These are phyloP conservation scores for Trichoderma hamatum DNA, from an alignment of 2,329 filamentous ascomycete genomes.

Conservation along the genomic window DNA sequence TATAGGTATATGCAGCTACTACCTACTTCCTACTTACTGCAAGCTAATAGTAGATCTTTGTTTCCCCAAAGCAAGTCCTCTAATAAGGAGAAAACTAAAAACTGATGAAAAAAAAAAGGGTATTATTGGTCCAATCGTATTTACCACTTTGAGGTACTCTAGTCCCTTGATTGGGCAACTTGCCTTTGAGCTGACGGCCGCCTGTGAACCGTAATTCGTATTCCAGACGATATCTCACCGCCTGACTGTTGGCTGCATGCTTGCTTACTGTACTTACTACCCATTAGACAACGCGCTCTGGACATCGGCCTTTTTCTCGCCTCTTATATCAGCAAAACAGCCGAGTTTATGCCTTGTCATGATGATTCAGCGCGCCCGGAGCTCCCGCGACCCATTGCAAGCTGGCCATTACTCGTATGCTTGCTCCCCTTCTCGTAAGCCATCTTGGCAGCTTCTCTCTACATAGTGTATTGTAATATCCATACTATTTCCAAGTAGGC, in stretches of 20 bases:
- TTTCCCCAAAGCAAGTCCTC: background rate
- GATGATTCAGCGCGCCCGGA: background rate
- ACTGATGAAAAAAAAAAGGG: background rate
- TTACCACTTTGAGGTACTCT: background rate
- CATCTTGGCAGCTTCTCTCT: background rate
- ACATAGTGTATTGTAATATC: background rate
- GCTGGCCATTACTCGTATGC: background rate
- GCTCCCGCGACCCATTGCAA: background rate
- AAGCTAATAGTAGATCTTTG: background rate
- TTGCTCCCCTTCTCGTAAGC: background rate
- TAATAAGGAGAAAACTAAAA: background rate
- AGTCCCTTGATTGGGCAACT: background rate
- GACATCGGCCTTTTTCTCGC: background rate
- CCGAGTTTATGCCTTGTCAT: background rate
- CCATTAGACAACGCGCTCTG: background rate
- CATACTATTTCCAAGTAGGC: background rate
- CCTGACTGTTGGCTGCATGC: background rate
- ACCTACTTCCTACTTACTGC: background rate
- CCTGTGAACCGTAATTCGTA: background rate
- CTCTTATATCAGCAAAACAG: background rate
- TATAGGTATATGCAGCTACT: background rate
- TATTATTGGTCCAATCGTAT: conserved; percentile 2
- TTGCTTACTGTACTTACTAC: background rate
- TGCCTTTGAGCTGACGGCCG: background rate
- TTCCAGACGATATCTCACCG: conserved; percentile 4